Percentiles rank a stretch among this genome's conserved stretches.
phyloP scores from a whole-genome alignment of 2,329 filamentous ascomycete genomes.

The Colletotrichum sojae region DNA sequence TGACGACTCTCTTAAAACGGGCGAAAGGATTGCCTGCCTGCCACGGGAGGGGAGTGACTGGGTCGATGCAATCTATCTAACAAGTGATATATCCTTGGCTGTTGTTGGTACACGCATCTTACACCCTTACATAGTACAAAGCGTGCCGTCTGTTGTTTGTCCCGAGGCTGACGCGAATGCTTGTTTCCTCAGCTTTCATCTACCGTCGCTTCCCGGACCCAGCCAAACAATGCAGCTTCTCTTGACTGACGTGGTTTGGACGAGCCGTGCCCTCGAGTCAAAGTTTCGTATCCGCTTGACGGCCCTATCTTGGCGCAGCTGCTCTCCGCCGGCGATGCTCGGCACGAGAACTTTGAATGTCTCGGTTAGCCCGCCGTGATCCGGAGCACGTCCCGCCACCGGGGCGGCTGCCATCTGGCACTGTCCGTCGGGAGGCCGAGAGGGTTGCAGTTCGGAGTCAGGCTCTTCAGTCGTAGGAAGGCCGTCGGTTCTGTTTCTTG shows the following conservation, averaged over 20 bases:
- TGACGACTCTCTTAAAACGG: background rate
- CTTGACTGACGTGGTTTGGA: no score
- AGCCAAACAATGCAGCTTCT: no score
- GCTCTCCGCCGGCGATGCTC: no score
- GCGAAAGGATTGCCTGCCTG: conserved; percentile 6
- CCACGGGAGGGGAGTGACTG: background rate
- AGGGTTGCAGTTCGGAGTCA: background rate
- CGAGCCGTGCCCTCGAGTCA: no score
- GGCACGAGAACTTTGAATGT: no score
- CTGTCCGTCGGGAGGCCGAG: background rate
- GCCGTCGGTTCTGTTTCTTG: conserved; percentile 60
- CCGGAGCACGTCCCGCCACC: background rate
- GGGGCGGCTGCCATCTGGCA: background rate
- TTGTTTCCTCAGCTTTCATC: background rate
- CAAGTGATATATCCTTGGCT: conserved; percentile 4
- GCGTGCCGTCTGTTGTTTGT: background rate
- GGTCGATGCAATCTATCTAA: background rate
- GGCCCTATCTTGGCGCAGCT: no score
- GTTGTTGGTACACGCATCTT: conserved; percentile 8
- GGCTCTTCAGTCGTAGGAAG: conserved; percentile 21
- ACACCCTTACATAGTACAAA: conserved; percentile 11
- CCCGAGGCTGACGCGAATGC: background rate
- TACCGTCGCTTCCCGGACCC: no score
- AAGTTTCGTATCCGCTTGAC: no score
- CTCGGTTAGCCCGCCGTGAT: no score